Base-by-base conservation (phyloP, 192 early-diverging fungal species). In the Helicostylum pulchrum region DNA sequence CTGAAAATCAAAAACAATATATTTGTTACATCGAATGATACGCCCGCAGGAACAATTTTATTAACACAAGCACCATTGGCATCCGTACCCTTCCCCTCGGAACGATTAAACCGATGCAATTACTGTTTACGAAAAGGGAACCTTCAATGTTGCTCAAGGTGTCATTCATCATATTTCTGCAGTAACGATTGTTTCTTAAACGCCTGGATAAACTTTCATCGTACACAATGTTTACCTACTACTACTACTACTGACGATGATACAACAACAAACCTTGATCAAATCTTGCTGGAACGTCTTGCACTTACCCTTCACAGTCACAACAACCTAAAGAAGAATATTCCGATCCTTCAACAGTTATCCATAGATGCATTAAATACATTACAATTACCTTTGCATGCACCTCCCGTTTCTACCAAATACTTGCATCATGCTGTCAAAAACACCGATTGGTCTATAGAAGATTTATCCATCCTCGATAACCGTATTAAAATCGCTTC, bases 101-200 rank as follows among this genome's bases (percentile, higher is more conserved):
- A 45, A 7, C 70, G 70, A 14, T 58, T 43, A 14, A 39, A 72
- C 1, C 39, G 64, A 55, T 72, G 64, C 15, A 72, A 72, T 32
- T 62, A 55, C 31, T 72, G 70, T 59, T 51, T 72, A 4, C 50
- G 53, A 43, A 45, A 51, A 55, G 53, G 64, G 1, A 47, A 64
- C 8, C 36, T 72, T 32, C 70, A 72, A 62, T 60, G 70, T 42
- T 72, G 70, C 34, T 60, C 58, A 6, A 58, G 64, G n/a, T 72
- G 70, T 30, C 64, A 56, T n/a, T 66, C 70, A 14, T 63, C 70
- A 23, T 71, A 66, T 45, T 71, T 66, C 21, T 71, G 70, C 43
- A 66, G 64, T 17, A 71, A 71, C 11, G 52, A 59, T 2, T 71
- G 70, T 53, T 71, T 71, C 31, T 46, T 56, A 46, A 71, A 71